Base-by-base conservation (phyloP, 2,329 filamentous ascomycete genomes). In the Scortechinia acanthostroma region DNA sequence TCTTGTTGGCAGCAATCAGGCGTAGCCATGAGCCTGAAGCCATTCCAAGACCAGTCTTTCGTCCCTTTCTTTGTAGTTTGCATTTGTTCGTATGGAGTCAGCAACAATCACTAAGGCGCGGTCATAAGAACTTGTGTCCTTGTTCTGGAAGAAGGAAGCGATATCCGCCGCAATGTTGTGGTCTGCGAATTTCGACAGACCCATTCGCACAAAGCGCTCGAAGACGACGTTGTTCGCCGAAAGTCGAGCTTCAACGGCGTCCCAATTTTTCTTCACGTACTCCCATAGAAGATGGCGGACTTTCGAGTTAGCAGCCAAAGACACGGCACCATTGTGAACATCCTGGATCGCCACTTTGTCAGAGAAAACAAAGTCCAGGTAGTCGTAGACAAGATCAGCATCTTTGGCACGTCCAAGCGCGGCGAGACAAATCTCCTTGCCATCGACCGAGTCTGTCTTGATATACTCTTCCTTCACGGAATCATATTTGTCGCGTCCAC, bases 111-210 rank as follows among this genome's bases (percentile, higher is more conserved):
- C 83, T 44, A 98, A 67, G 3, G 88, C 91, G 46, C 93, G 83
- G 61, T 94, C 87, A 63, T 91, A 97, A 43, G 83, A 86, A 55
- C 80, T 80, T 16, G 86, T 91, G 58, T 97, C 88, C 71, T 91
- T 95, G 55, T 77, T 76, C 54, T 77, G 74, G 71, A 97, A 98
- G 73, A 98, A 98, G 2, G 67, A 62, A 43, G 83, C 74, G 55
- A 98, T 93, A 45, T 96, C 89, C 51, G 80, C 73, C 50, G 88
- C 76, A 15, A 80, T 74, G 50, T 76, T 74, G 14, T 71, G 66
- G 54, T 89, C 83, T 2, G 87, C 79, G 60, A 94, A 97, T 58
- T 87, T 86, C 56, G 79, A 80, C 53, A 98, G 69, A 40, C 82
- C 82, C 53, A 86, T 72, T 53, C 87, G 83, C 54, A 98, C 69